Percentiles rank a stretch among this genome's conserved stretches.
These are phyloP conservation scores for Gracilaria gracilis DNA, from an alignment of 23 red algal species.

Conservation along the genomic window DNA sequence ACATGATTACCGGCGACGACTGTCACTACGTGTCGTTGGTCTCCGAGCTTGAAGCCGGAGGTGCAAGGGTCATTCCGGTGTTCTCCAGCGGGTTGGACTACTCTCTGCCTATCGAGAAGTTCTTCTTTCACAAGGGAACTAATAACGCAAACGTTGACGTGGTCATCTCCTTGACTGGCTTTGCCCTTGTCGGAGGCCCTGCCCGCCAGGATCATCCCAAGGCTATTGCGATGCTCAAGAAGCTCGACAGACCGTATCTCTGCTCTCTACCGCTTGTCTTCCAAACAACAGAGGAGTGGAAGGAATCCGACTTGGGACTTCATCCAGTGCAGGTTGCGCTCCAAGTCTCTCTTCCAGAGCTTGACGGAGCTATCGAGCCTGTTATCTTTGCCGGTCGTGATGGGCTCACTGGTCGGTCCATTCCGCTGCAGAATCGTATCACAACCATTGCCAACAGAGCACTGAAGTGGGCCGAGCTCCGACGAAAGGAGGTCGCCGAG, in stretches of 20 bases:
- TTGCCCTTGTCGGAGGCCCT: slow-evolving; percentile 98
- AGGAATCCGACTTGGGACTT: slow-evolving; percentile 91
- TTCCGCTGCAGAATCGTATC: slow-evolving; percentile 97
- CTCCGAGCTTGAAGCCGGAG: slow-evolving; percentile 88
- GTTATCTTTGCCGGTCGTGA: slow-evolving; percentile 97
- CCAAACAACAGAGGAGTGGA: slow-evolving; percentile 98
- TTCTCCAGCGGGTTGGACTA: slow-evolving; percentile 98
- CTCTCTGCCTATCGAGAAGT: slow-evolving; percentile 89
- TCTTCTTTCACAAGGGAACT: slow-evolving; percentile 87
- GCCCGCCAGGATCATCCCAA: slow-evolving; percentile 98
- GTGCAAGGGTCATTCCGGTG: slow-evolving; percentile 93
- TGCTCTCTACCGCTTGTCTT: slow-evolving; percentile 96
- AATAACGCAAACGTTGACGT: slow-evolving; percentile 85
- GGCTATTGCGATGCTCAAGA: slow-evolving; percentile 86
- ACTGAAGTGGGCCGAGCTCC: slow-evolving; percentile 94
- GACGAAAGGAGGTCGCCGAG: slow-evolving; percentile 77
- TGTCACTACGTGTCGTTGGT: slow-evolving; percentile 99
- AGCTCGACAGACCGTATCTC: slow-evolving; percentile 95
- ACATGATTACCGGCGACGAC: slow-evolving; percentile 98
- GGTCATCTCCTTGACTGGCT: slow-evolving; percentile 95
- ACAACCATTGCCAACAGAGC: slow-evolving; percentile 75
- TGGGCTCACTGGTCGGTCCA: slow-evolving; percentile 93
- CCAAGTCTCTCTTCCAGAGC: slow-evolving; percentile 95
- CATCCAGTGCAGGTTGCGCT: slow-evolving; percentile 99
- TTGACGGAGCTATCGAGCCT: slow-evolving; percentile 98